A percentile compares a stretch with the other conserved stretches of the same genome.
phyloP scores from a whole-genome alignment of 2,329 filamentous ascomycete genomes.

The Colletotrichum coccodes region DNA sequence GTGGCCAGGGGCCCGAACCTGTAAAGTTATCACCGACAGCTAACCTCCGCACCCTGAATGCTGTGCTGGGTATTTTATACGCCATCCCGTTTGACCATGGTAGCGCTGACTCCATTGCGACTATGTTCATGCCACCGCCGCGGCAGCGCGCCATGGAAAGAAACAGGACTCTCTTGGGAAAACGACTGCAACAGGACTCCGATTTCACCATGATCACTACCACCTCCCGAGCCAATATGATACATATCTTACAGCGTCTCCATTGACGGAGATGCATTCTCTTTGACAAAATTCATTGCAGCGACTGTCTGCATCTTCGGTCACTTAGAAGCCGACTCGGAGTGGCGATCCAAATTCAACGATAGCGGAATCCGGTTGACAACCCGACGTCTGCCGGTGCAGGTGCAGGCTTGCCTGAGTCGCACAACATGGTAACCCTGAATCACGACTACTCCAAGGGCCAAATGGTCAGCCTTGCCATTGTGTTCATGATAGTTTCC shows the following conservation, averaged over 20 bases:
- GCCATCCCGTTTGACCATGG: constrained; percentile 3
- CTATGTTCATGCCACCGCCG: background rate
- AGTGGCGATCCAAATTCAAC: background rate
- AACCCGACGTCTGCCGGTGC: background rate
- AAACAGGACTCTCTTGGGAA: background rate
- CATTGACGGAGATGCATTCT: background rate
- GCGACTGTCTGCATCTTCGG: background rate
- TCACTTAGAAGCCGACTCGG: background rate
- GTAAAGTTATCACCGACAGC: background rate
- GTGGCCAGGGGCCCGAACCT: background rate
- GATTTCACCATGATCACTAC: background rate
- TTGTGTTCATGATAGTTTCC: constrained; percentile 29
- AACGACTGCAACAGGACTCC: background rate
- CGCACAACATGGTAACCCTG: constrained; percentile 12
- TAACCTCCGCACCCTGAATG: background rate
- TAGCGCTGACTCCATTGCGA: background rate
- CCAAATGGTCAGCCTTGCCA: constrained; percentile 30
- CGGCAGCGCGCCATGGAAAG: background rate
- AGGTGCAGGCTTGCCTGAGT: background rate
- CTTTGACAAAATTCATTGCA: background rate
- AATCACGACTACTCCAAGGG: constrained; percentile 28
- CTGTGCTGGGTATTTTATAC: background rate
- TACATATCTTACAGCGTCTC: background rate
- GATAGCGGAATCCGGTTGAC: background rate
- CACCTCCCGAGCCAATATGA: background rate